These are phyloP conservation scores for Fistulina hepatica DNA, from an alignment of 1,284 basidiomycete genomes.

Conservation along the genomic window DNA sequence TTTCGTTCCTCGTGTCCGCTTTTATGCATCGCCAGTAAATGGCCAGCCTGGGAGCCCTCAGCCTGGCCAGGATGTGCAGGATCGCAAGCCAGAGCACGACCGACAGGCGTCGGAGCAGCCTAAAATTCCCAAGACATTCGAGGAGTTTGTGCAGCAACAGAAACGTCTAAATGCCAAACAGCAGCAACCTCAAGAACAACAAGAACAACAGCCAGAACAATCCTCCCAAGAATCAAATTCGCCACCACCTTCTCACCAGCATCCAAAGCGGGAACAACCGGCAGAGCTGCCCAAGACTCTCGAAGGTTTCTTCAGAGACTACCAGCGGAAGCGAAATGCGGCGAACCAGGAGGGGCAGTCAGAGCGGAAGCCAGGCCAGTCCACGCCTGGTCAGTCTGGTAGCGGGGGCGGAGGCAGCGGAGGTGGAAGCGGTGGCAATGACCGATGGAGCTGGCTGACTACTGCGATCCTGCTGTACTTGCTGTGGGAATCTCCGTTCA, in stretches of 20 bases:
- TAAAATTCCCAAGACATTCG: too few relatives aligned
- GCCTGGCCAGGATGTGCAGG: too few relatives aligned
- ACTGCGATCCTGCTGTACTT: conserved; percentile 58
- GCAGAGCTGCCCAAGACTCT: conserved; percentile 44
- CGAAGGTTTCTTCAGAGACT: conserved; percentile 64
- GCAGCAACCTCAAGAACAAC: conserved; percentile 10
- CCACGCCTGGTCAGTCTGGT: conserved; percentile 38
- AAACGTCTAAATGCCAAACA: too few relatives aligned
- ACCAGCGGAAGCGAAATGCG: conserved; percentile 25
- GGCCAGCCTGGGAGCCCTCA: too few relatives aligned
- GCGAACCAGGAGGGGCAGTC: conserved; percentile 19
- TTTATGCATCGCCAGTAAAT: too few relatives aligned
- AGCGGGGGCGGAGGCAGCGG: too few relatives aligned
- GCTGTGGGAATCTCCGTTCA: conserved; percentile 50
- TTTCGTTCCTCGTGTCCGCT: too few relatives aligned
- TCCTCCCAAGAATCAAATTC: conserved; percentile 11
- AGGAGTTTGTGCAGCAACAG: too few relatives aligned
- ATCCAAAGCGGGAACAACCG: conserved; percentile 17
- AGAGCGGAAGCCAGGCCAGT: conserved; percentile 23
- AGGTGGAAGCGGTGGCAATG: conserved; percentile 40
- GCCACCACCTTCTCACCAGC: conserved; percentile 16
- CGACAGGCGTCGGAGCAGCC: too few relatives aligned
- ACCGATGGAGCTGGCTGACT: conserved; percentile 50
- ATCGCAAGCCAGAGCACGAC: too few relatives aligned
- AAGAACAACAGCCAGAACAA: conserved; percentile 9